Evolutionary conservation across 176 grass and related monocot species (phyloP), one percentile per base, ranked within the genome.

Genomic region (Tillandsia leiboldiana): DNA sequence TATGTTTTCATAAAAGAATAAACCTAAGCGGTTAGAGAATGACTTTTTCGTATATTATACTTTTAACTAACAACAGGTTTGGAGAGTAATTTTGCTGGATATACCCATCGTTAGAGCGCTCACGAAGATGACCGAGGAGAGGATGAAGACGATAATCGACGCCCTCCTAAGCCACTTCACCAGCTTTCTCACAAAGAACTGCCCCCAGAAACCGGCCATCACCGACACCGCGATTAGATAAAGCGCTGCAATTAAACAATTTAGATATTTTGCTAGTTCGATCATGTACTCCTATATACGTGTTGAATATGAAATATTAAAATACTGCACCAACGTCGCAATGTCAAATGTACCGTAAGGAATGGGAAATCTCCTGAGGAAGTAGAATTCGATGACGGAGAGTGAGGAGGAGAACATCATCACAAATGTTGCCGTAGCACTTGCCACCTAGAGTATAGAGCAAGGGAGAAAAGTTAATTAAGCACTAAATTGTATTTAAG

Each of bases 391-490:
- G 33, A 94, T 82, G 51, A 99, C 95, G 0, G 95, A 99, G 18
- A 99, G 87, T 12, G 90, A 99, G 2, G 95, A 93, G 49, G 95
- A 99, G 82, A 99, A 99, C 95, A 99, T 99, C 95, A 99, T 99
- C 58, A 99, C 95, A 18, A 99, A 99, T 75, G 95, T 99, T 50
- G 95, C 87, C 65, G 90, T 99, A 33, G 90, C 95, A 80, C 95
- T 99, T 57, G 90, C 90, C 65, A 99, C 95, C 95, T 99, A 51
- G 17, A 14, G 63, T 22, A 65, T 7, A 69, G 24, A 81, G 58
- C 28, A 9, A 61, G 22, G 56, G 9, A 61, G 20, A 1, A 59
- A 23, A 15, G 9, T 15, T 1, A 23, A 7, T 61, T 61, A 9
- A 24, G 24, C 24, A 24, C 24, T 24, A 1, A 24, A 24, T 24